A percentile compares a stretch with the other conserved stretches of the same genome.
Conservation (phyloP, 1,139 yeast species). For the Candida tetrigidarum region DNA sequence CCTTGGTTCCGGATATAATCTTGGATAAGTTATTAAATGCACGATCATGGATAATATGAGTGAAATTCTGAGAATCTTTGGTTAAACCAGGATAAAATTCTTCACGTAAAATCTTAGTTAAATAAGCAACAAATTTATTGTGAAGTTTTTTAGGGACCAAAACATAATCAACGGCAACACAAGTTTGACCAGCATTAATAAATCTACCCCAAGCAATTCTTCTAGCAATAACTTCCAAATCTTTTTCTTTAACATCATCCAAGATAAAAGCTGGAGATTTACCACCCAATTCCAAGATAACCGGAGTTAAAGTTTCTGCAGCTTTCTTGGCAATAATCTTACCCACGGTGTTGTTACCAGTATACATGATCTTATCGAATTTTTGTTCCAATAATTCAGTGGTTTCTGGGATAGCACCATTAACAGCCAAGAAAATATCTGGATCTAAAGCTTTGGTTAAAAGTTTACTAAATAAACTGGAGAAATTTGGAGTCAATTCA, state of each 20-base stretch:
- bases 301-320: constrained; percentile 83
- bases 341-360: constrained; percentile 83
- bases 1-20: constrained; percentile 57
- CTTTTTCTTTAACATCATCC: constrained; percentile 45
- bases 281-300: constrained; percentile 88
- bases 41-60: constrained; percentile 67
- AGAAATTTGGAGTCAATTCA: constrained; percentile 71
- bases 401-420: constrained; percentile 78
- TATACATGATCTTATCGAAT: constrained; percentile 84
- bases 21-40: constrained; percentile 57
- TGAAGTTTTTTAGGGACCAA: constrained; percentile 64
- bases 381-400: constrained; percentile 65
- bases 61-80: constrained; percentile 43
- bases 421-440: constrained; percentile 61
- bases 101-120: constrained; percentile 45
- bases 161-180: constrained; percentile 87
- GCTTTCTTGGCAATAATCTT: constrained; percentile 79
- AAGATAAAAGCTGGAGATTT: constrained; percentile 83
- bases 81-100: constrained; percentile 41
- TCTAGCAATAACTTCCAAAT: constrained; percentile 58
- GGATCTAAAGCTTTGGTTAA: constrained; percentile 58
- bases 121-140: constrained; percentile 52
- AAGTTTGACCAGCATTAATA: constrained; percentile 86
- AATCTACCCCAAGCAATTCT: constrained; percentile 82
- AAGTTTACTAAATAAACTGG: constrained; percentile 58